Percentiles rank a stretch among this genome's conserved stretches.
Conservation (phyloP, 2,329 filamentous ascomycete species). For the Exophiala mesophila region DNA sequence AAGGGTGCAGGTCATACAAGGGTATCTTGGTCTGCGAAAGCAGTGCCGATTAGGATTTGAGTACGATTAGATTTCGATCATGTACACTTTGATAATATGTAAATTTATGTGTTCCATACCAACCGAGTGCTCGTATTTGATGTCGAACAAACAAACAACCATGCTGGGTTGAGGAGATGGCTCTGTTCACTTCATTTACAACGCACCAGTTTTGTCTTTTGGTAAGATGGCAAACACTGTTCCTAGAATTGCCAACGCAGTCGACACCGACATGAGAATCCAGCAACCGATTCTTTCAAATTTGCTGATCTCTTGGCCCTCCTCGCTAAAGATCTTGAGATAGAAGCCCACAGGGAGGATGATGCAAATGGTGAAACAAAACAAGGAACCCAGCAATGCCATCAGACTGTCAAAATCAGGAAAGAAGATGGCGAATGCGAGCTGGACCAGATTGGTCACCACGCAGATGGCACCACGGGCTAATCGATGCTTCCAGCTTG, state of each 20-base stretch:
- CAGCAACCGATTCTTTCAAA: slow-evolving; percentile 64
- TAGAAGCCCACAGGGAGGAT: slow-evolving; percentile 87
- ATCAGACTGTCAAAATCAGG: slow-evolving; percentile 87
- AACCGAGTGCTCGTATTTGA: neutral
- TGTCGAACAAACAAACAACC: neutral
- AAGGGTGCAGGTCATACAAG: no score
- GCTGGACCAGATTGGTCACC: slow-evolving; percentile 63
- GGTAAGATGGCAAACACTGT: slow-evolving; percentile 87
- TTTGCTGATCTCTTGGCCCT: slow-evolving; percentile 62
- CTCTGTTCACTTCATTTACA: no score
- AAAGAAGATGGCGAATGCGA: slow-evolving; percentile 67
- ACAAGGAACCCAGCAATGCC: slow-evolving; percentile 79
- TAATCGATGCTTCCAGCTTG: slow-evolving; percentile 53
- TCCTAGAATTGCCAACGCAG: slow-evolving; percentile 65
- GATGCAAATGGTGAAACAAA: slow-evolving; percentile 92
- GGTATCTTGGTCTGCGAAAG: no score
- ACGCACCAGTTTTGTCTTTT: slow-evolving; percentile 61
- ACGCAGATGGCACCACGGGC: slow-evolving; percentile 61
- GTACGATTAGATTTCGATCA: no score
- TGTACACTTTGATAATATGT: no score
- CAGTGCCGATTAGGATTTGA: no score
- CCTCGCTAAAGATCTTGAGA: slow-evolving; percentile 75
- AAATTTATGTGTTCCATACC: no score
- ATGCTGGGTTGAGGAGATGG: no score
- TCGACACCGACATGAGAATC: slow-evolving; percentile 64